Evolutionary conservation across 2,329 filamentous ascomycete species (phyloP), one percentile per base, ranked within the genome.

Genomic region (Colletotrichum paranaense): DNA sequence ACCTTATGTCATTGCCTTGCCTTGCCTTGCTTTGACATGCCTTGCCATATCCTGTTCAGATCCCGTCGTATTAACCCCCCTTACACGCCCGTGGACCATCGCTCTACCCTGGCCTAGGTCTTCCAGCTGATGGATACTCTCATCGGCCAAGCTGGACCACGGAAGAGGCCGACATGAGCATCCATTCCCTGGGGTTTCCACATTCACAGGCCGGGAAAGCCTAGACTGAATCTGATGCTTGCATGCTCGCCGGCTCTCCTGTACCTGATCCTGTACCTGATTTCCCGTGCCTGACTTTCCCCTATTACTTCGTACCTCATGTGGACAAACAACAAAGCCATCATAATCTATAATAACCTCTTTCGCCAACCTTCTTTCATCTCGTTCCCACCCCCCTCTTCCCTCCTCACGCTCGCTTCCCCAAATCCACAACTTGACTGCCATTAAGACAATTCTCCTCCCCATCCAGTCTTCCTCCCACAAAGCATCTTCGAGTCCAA

Each of bases 361-460:
- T 32, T 30, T 62, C 49, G 49, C 68, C 38, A 22, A 30, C 56
- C 14, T n/a, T 35, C 22, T 19, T 60, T 5, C 14, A 38, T n/a
- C 59, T 32, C 11, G 11, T 30, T 19, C 11, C 4, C 30, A 35
- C 57, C 32, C 11, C 22, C 19, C 19, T n/a, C 42, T 22, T 38
- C 38, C 22, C 42, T 67, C 68, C 35, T 72, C 63, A 67, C 68
- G 68, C 68, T 72, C 57, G 63, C 42, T 72, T 62, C 22, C 60
- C 56, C 46, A 5, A 35, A 42, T 5, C 4, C 1, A n/a, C 42
- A 46, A 66, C 55, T 57, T 62, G 57, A 67, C 67, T 67, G 68
- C 56, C 68, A 67, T 49, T 30, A 12, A 71, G 68, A 71, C 68
- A 62, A 72, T 62, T 26, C 56, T 26, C 42, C 53, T 46, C 42